These are phyloP conservation scores for Bipolaris bicolor DNA, from an alignment of 2,329 filamentous ascomycete species.

Conservation along the genomic window DNA sequence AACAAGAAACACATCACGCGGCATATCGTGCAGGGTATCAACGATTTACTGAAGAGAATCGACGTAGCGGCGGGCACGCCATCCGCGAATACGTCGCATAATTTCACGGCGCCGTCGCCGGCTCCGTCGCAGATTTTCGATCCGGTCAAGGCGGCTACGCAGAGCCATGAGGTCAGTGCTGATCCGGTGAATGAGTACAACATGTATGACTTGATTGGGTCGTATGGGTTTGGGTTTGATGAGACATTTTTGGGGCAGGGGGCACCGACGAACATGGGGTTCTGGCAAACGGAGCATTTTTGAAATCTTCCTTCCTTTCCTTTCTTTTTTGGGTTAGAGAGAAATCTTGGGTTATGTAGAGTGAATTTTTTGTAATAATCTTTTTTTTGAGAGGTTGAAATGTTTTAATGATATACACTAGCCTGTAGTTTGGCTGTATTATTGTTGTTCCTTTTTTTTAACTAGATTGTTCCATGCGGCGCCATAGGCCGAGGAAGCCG, in stretches of 20 bases:
- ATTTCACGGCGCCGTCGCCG: not conserved
- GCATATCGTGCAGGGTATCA: slow-evolving; percentile 40
- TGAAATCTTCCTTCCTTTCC: slow-evolving; percentile 5
- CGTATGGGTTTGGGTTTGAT: slow-evolving; percentile 43
- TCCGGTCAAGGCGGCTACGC: slow-evolving; percentile 7
- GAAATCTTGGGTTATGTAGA: not conserved
- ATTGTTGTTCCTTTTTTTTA: not conserved
- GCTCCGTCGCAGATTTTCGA: slow-evolving; percentile 2
- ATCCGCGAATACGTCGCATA: not conserved
- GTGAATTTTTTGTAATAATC: not conserved
- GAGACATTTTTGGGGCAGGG: slow-evolving; percentile 42
- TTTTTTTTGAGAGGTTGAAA: not conserved
- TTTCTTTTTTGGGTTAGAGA: no score
- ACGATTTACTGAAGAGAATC: slow-evolving; percentile 35
- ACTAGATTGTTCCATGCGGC: slow-evolving; percentile 36
- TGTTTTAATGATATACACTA: not conserved
- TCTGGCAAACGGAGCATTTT: slow-evolving; percentile 38
- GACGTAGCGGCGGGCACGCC: slow-evolving; percentile 29
- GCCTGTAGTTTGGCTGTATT: not conserved
- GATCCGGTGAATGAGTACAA: slow-evolving; percentile 27
- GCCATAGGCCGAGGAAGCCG: slow-evolving; percentile 48
- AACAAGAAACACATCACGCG: slow-evolving; percentile 41
- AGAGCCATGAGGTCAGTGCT: not conserved
- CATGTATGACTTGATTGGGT: slow-evolving; percentile 40
- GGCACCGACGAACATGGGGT: slow-evolving; percentile 36